Base-by-base conservation (phyloP, 73 alveolate species). In the Symbiodinium pilosum region DNA sequence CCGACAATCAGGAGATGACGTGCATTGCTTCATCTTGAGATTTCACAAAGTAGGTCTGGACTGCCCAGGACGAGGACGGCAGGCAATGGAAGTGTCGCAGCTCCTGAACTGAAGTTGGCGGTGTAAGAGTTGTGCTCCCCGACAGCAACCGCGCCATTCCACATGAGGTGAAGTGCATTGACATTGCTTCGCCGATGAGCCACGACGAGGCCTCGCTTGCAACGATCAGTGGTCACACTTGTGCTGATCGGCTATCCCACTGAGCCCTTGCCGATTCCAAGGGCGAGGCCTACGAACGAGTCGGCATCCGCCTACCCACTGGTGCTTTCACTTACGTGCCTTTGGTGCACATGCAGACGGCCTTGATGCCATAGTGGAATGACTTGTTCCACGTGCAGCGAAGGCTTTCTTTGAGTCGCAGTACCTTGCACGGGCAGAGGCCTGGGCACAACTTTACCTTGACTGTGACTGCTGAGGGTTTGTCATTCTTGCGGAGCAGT, bases 251-350 rank as follows among this genome's bases (percentile, higher is more conserved):
- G n/a, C n/a, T n/a, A n/a, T n/a, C n/a, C n/a, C n/a, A n/a, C n/a
- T n/a, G n/a, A n/a, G n/a, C n/a, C n/a, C n/a, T n/a, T n/a, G n/a
- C n/a, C n/a, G n/a, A n/a, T n/a, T 64, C 38, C 39, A 8, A 64
- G 81, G 81, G 81, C 30, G 81, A 64, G 30, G 81, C 81, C 81
- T 64, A 64, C 81, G 81, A 64, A 38, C 81, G 81, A 28, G 81
- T 64, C 81, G 81, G 81, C 24, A 64, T 64, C 81, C 81, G 81
- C 39, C 81, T 64, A 28, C 81, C 81, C 9, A 64, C 81, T 14
- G 81, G 81, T 14, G 32, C 81, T n/a, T 64, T 64, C 81, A 64
- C 81, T 28, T 64, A 64, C 34, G 81, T n/a, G 38, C 39, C 38
- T 28, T 24, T 34, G 81, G 12, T n/a, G 39, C 30, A 18, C 81